phyloP scores from a whole-genome alignment of 495 filamentous ascomycete species.

The Pyrenopolyporus hunteri region DNA sequence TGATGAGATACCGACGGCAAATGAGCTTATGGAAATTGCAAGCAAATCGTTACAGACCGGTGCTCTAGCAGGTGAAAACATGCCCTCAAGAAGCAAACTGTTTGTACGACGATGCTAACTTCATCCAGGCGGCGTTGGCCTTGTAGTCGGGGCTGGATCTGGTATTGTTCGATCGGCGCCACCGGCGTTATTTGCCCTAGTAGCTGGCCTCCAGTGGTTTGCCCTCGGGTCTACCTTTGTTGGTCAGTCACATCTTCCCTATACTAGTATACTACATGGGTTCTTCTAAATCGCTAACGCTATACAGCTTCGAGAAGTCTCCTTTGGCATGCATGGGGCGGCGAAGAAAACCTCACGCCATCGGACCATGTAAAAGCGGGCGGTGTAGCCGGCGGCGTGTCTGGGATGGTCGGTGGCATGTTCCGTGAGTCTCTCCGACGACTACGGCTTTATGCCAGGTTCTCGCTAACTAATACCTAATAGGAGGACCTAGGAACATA shows the following conservation, averaged over 20 bases:
- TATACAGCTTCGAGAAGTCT: conserved; percentile 45
- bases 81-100: background rate
- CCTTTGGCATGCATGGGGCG: conserved; percentile 44
- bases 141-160: conserved; percentile 70
- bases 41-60: conserved; percentile 33
- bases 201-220: conserved; percentile 80
- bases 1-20: conserved; percentile 4
- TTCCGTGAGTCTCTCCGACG: conserved; percentile 60
- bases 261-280: background rate
- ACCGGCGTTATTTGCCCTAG: conserved; percentile 72
- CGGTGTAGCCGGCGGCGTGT: conserved; percentile 69
- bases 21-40: conserved; percentile 24
- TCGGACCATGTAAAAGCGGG: conserved; percentile 67
- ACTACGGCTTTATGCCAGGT: background rate
- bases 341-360: conserved; percentile 55
- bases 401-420: conserved; percentile 69
- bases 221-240: conserved; percentile 76
- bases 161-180: conserved; percentile 70
- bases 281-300: conserved; percentile 24
- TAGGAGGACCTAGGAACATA: conserved; percentile 52
- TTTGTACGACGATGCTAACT: conserved; percentile 1
- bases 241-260: conserved; percentile 58
- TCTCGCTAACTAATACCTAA: conserved; percentile 28
- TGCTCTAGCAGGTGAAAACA: conserved; percentile 16
- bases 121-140: conserved; percentile 67